Conservation (phyloP, 768 basidiomycete species). For the Pisolithus orientalis region DNA sequence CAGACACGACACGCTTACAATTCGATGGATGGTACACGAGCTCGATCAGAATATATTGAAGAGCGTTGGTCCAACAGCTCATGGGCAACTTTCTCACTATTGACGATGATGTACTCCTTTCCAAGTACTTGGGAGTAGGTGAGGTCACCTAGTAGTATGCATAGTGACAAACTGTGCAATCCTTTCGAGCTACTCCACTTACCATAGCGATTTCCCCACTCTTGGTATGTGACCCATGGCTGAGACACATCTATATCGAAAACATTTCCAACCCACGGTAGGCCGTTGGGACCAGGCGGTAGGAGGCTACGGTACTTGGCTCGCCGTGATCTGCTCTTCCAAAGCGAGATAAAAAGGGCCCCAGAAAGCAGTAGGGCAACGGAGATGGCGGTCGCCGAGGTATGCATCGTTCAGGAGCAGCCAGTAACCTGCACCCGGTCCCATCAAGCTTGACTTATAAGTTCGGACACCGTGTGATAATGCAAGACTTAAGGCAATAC, state of each 20-base stretch:
- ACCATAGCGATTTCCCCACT: not conserved
- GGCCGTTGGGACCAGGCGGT: conserved; percentile 14
- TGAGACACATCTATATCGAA: conserved; percentile 6
- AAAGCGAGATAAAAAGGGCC: no score
- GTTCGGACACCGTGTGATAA: no score
- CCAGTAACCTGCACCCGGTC: no score
- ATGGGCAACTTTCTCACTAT: conserved; percentile 14
- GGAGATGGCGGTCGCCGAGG: no score
- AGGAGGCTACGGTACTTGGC: not conserved
- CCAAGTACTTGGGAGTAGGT: not conserved
- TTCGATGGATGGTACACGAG: conserved; percentile 6
- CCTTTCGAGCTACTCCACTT: not conserved
- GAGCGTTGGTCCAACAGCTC: conserved; percentile 25
- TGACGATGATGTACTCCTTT: conserved; percentile 18
- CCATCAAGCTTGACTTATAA: no score
- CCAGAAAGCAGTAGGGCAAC: no score
- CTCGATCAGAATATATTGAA: conserved; percentile 27
- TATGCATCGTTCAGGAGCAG: no score
- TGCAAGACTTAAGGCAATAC: no score
- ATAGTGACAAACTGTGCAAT: not conserved
- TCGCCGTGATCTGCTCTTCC: no score
- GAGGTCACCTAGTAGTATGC: not conserved
- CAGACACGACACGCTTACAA: not conserved
- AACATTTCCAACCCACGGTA: conserved; percentile 14
- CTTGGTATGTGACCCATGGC: conserved; percentile 12